Base-by-base conservation (phyloP, 495 filamentous ascomycete genomes). In the Neurospora sp. region DNA sequence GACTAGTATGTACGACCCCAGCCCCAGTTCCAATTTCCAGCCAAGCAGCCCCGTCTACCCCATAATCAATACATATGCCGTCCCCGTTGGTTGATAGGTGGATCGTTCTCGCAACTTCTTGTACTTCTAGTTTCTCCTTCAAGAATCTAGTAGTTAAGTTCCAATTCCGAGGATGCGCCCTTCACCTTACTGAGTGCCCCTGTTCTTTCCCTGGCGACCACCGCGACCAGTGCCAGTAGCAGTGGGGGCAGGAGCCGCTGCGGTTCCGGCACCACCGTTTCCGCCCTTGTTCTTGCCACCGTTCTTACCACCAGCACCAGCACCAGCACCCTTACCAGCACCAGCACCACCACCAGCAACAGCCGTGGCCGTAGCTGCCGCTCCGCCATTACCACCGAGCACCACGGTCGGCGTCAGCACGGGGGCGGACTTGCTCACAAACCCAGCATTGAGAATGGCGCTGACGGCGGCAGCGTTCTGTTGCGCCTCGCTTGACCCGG, bases 401-500 rank as follows among this genome's bases (percentile, higher is more conserved):
- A 66, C 53, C 2, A 66, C 53, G 31, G 12, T 66, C 5, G 53
- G 53, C 27, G 53, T 66, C 22, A 9, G 53, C 27, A 31, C 27
- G 31, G 53, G 53, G 12, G 53, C 53, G 7, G 53, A 3, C 53
- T 66, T 66, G 53, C 53, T 66, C 27, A 66, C 53, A 7, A 66
- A 66, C 1, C 53, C 53, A 3, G 53, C 53, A 6, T 16, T 74
- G 1, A 78, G 70, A 14, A 79, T 73, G 12, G 78, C 74, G 11
- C 70, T 48, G 7, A 81, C 80, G 18, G 75, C 81, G 0, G 79
- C 82, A 22, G 73, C 73, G 53, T 78, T 78, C 75, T 82, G 77
- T 16, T 79, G 53, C 0, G 76, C 79, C 71, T 81, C 73, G 7
- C 71, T 69, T 14, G 71, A 61, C 0, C 83, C 83, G 1, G 80